Evolutionary conservation across 2,329 filamentous ascomycete species (phyloP), one percentile per base, ranked within the genome.

Genomic region (Xylaria multiplex): DNA sequence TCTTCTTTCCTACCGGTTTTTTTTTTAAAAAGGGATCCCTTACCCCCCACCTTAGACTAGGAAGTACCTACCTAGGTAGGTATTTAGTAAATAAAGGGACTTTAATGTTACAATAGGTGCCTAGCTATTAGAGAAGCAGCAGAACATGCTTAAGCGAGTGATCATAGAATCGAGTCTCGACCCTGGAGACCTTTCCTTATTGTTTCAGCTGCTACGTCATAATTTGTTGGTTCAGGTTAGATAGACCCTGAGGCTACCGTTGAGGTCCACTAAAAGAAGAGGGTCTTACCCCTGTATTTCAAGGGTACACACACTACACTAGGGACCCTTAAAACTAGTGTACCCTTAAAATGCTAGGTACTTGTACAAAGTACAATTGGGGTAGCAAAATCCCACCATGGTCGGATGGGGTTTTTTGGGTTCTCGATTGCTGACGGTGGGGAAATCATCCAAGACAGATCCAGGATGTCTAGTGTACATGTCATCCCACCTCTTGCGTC

Each of bases 181-280:
- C 35, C 7, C 35, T 37, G 35, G 30, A 22, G 52, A 13, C 3
- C 14, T 55, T 37, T 27, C 22, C 19, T 43, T 16, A 35, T 9
- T 27, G 37, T 40, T 48, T 54, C 22, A 56, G 63, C n/a, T 35
- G 13, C 46, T 65, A 65, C 63, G 63, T 65, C 58, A 62, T 58
- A 2, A 4, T 2, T 11, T 50, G 14, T 56, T 30, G 52, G 56
- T 59, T 56, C 62, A 59, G 50, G 53, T 42, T 65, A 22, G 53
- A 19, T 61, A 45, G 63, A 57, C 63, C 63, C 63, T 65, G 59
- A 62, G 53, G 53, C 53, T 62, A 57, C 52, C 46, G 57, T 58
- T 24, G 53, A 27, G 40, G 37, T 54, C 14, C 50, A 55, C 40
- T 48, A 45, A 53, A 55, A 46, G 14, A 62, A 62, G 46, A 27